Base-by-base conservation (phyloP, 2,329 filamentous ascomycete species). In the Aspergillus tanneri region DNA sequence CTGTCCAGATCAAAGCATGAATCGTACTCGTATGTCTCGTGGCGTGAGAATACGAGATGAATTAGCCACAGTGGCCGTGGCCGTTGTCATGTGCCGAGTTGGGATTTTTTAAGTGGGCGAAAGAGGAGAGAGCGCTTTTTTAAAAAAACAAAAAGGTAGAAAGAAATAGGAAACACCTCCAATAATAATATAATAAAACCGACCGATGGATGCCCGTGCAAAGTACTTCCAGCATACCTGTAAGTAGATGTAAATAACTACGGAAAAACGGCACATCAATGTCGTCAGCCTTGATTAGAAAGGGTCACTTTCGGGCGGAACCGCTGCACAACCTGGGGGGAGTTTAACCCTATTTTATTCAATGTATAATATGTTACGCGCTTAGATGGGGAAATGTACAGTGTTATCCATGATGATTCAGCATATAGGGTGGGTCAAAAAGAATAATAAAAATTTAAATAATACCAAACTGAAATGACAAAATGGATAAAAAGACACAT, bases 261-360 rank as follows among this genome's bases (percentile, higher is more conserved):
- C 48, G 43, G 48, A 23, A 43, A 47, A 47, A 34, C 23, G 43
- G 47, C 44, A 35, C 32, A 36, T 34, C 37, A 42, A 50, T 53
- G 50, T 50, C 50, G 50, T 47, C 50, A 53, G 47, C 43, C 39
- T 43, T 49, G 50, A 21, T 47, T 43, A 39, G 40, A 42, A 50
- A 53, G 39, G 50, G 50, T 53, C 44, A 47, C 22, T 50, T 49
- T 50, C 52, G 49, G 52, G 52, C 52, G 41, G 46, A 54, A 52
- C 52, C 52, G 52, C 52, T 54, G 50, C 49, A 49, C 30, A 47
- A 44, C 36, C 43, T 40, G 39, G 52, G 50, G 46, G 34, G 44
- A 52, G 42, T 40, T 46, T 43, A 53, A 53, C 46, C 50, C 46
- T 54, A 54, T 43, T 43, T 34, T 43, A 36, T 36, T 32, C 39